Evolutionary conservation across 768 basidiomycete genomes (phyloP), one percentile per base, ranked within the genome.

Genomic region (Pholiota molesta): DNA sequence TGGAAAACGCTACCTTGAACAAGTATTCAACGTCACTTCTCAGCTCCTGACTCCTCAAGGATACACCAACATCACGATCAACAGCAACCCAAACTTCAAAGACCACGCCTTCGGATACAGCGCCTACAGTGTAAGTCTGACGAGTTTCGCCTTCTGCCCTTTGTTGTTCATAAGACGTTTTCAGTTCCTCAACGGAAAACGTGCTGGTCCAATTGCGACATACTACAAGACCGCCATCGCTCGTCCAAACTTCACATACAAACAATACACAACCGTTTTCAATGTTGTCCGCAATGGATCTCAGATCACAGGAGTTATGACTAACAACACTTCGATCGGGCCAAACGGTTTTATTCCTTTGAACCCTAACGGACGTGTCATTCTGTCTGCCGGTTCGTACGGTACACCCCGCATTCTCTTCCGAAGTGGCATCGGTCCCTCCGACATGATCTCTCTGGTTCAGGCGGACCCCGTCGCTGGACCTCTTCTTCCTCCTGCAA

Each of bases 81-180:
- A 88, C 69, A 75, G 77, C 66, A 77, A 79, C 62, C 82, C 84
- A 13, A 77, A 87, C 69, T 78, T 65, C 39, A 88, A 87, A 71
- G 85, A 88, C 60, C 83, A 85, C 64, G 81, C 80, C 13, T 86
- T 78, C 65, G 87, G 87, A n/a, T 86, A 84, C 69, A 80, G 78
- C 63, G 72, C 76, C 2, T 81, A 72, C 65, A 72, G 75, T 51
- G 80, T 81, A 65, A 31, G 77, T 67, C 13, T n/a, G 13, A 28
- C 21, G 7, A 6, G 45, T 8, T 40, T 31, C 33, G 2, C 55
- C 13, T 37, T 28, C 23, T 45, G 8, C 3, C 55, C 2, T n/a
- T 7, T 31, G 35, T 14, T 40, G 33, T 14, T 26, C 35, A 5
- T 35, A 14, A 23, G 8, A 7, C 40, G 29, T 5, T 35, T 42